Evolutionary conservation across 306 rosid species (phyloP).

Genomic region (Spatholobus suberectus): DNA sequence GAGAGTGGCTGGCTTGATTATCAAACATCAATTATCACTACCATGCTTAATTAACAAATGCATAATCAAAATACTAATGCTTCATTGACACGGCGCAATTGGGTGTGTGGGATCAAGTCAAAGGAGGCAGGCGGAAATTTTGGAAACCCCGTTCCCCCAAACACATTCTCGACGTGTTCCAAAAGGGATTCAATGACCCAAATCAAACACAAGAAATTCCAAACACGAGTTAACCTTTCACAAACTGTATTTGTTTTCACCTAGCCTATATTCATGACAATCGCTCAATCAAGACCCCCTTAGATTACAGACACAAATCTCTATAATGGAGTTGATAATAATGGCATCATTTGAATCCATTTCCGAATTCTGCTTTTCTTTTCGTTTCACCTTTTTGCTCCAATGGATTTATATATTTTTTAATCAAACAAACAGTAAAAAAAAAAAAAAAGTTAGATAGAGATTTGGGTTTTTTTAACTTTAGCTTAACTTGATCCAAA

Average conservation of each 20-base stretch:
- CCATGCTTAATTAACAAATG: slow-evolving; percentile 36
- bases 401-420: not conserved
- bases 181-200: slow-evolving; percentile 33
- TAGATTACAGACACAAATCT: slow-evolving; percentile 29
- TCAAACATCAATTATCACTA: slow-evolving; percentile 43
- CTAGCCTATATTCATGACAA: not conserved
- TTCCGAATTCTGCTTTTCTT: slow-evolving; percentile 18
- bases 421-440: slow-evolving; percentile 15
- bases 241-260: slow-evolving; percentile 13
- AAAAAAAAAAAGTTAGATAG: not conserved
- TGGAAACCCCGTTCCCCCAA: slow-evolving; percentile 18
- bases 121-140: slow-evolving; percentile 41
- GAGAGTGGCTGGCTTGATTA: slow-evolving; percentile 45
- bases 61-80: slow-evolving; percentile 36
- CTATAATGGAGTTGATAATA: slow-evolving; percentile 3
- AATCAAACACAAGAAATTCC: slow-evolving; percentile 45
- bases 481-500: slow-evolving; percentile 33
- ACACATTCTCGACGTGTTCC: slow-evolving; percentile 40
- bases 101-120: slow-evolving; percentile 40
- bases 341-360: slow-evolving; percentile 25
- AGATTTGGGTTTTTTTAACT: slow-evolving; percentile 33
- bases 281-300: slow-evolving; percentile 14
- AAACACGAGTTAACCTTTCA: slow-evolving; percentile 21
- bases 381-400: slow-evolving; percentile 28
- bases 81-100: slow-evolving; percentile 49